phyloP scores from a whole-genome alignment of 768 basidiomycete genomes.

The Termitomyces sp. region DNA sequence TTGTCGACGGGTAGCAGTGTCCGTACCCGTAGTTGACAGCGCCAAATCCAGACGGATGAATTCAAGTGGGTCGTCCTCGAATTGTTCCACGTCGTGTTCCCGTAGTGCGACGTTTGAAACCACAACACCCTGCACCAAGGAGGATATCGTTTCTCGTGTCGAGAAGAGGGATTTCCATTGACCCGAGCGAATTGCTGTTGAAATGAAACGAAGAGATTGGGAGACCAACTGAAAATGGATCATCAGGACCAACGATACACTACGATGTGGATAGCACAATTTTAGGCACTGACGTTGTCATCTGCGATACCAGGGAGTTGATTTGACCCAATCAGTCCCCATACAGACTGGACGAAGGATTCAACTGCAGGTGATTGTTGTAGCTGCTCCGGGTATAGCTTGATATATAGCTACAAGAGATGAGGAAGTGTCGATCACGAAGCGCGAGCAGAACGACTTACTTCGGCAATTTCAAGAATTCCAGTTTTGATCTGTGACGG shows the following conservation, averaged over 20 bases:
- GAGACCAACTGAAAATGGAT: constrained; percentile 68
- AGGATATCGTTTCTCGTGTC: constrained; percentile 73
- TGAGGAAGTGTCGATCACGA: not conserved
- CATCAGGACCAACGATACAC: not conserved
- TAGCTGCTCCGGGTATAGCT: constrained; percentile 79
- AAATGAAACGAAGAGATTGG: constrained; percentile 87
- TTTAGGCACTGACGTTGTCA: constrained; percentile 55
- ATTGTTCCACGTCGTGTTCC: constrained; percentile 90
- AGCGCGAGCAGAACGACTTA: constrained; percentile 25
- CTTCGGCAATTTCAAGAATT: constrained; percentile 90
- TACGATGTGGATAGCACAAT: not conserved
- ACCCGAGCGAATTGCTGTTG: constrained; percentile 87
- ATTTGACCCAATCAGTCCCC: constrained; percentile 79
- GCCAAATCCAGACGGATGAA: constrained; percentile 88
- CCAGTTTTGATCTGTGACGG: constrained; percentile 87
- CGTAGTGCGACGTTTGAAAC: constrained; percentile 90
- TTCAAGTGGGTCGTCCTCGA: constrained; percentile 96
- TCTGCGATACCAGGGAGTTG: constrained; percentile 69
- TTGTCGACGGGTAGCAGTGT: constrained; percentile 83
- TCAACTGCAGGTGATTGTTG: constrained; percentile 61
- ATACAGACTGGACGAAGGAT: constrained; percentile 83
- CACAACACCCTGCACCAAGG: constrained; percentile 86
- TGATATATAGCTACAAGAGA: constrained; percentile 65
- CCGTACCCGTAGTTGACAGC: constrained; percentile 57
- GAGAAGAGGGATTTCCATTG: constrained; percentile 82